These are phyloP conservation scores for Chlorella sp. DNA, from an alignment of 139 green algal genomes.

Conservation along the genomic window DNA sequence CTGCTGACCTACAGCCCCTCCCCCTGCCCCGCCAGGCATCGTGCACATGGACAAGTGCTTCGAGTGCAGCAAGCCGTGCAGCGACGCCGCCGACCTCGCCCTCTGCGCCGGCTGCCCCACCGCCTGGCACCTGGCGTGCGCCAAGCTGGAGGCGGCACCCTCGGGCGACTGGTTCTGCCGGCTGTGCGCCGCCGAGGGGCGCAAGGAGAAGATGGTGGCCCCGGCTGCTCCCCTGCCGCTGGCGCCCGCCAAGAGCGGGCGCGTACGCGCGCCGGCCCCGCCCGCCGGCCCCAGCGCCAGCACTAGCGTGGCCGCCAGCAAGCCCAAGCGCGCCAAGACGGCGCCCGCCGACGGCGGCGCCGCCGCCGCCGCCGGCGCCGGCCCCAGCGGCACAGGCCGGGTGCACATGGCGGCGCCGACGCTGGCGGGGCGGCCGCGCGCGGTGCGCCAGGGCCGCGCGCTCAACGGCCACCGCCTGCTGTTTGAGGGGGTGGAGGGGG, in stretches of 20 bases:
- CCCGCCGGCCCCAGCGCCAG: not conserved
- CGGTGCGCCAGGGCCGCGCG: slow-evolving; percentile 40
- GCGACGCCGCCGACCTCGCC: slow-evolving; percentile 49
- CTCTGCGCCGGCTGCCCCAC: slow-evolving; percentile 55
- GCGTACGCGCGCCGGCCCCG: not conserved
- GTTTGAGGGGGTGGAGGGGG: slow-evolving; percentile 60
- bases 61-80: too few relatives aligned
- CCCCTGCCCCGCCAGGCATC: too few relatives aligned
- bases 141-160: slow-evolving; percentile 23
- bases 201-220: not conserved
- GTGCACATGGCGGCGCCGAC: slow-evolving; percentile 40
- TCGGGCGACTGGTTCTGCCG: slow-evolving; percentile 49
- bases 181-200: slow-evolving; percentile 8
- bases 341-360: not conserved
- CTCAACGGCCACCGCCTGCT: slow-evolving; percentile 76
- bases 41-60: slow-evolving; percentile 55
- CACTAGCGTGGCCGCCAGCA: slow-evolving; percentile 3
- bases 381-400: not conserved
- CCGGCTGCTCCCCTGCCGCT: not conserved
- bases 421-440: not conserved
- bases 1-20: too few relatives aligned
- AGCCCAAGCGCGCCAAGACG: slow-evolving; percentile 6
- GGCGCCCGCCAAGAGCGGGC: not conserved
- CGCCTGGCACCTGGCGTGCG: slow-evolving; percentile 46
- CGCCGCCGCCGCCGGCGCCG: not conserved